Conservation (phyloP, 306 rosid species). For the Dicorynia guianensis region DNA sequence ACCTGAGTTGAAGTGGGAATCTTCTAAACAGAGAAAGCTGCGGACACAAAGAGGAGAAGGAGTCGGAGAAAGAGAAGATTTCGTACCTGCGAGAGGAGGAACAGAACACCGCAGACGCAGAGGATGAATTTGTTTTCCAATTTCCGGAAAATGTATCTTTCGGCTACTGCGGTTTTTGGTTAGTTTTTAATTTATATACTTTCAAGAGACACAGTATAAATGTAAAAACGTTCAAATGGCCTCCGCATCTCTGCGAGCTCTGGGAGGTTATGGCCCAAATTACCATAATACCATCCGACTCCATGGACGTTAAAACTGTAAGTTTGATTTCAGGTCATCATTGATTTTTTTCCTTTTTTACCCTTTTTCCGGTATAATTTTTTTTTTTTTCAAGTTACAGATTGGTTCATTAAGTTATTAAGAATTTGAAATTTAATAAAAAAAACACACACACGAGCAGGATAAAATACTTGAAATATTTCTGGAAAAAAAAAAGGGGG, state of each 20-base stretch:
- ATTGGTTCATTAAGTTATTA: too few species aligned
- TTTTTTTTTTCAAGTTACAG: not conserved
- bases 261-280: conserved; percentile 1
- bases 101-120: conserved; percentile 44
- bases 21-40: conserved; percentile 33
- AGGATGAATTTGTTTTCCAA: conserved; percentile 41
- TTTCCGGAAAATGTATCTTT: conserved; percentile 37
- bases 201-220: conserved; percentile 27
- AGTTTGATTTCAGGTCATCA: conserved; percentile 18
- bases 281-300: conserved; percentile 47
- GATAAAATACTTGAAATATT: too few species aligned
- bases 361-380: not conserved
- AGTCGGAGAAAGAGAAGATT: conserved; percentile 36
- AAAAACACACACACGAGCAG: too few species aligned
- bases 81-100: conserved; percentile 68
- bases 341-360: not conserved
- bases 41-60: conserved; percentile 1
- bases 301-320: conserved; percentile 29
- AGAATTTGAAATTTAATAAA: too few species aligned
- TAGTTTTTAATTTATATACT: conserved; percentile 23
- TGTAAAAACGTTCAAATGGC: conserved; percentile 52
- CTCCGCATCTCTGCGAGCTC: conserved; percentile 53
- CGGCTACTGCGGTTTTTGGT: conserved; percentile 39
- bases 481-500: not conserved
- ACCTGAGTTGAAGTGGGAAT: conserved; percentile 44